These are phyloP conservation scores for Lolium rigidum DNA, from an alignment of 176 grass and related monocot species.

Conservation along the genomic window DNA sequence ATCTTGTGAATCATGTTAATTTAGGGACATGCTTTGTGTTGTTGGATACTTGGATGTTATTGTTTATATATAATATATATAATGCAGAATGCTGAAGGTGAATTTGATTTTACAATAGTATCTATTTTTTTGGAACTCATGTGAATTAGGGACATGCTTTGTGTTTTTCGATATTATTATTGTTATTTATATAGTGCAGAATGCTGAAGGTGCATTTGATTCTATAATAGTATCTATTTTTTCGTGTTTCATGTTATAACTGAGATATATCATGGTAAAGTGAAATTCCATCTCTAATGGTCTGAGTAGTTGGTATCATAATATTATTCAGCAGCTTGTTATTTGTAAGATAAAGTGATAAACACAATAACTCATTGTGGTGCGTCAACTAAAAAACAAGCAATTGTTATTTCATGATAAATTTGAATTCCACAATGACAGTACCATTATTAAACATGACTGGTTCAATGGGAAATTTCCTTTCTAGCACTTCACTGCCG, in stretches of 20 bases:
- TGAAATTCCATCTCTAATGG: not conserved
- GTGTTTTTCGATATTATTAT: not conserved
- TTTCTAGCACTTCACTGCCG: not conserved
- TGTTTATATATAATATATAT: not conserved
- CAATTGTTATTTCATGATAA: not conserved
- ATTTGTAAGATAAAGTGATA: not conserved
- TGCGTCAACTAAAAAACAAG: not conserved
- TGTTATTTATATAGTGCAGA: not conserved
- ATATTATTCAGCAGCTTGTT: not conserved
- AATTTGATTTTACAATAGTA: not conserved
- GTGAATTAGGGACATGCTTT: not conserved
- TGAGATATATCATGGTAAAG: not conserved
- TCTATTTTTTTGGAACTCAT: not conserved
- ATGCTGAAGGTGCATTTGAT: slow-evolving; percentile 14
- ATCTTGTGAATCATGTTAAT: not conserved
- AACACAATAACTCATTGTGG: not conserved
- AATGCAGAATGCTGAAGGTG: not conserved
- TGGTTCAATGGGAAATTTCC: not conserved
- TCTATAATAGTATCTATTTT: not conserved
- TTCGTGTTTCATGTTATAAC: not conserved
- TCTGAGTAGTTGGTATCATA: not conserved
- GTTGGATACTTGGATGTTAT: not conserved
- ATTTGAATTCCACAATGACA: slow-evolving; percentile 1
- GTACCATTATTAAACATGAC: not conserved
- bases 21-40: slow-evolving; percentile 2